Conservation (phyloP, 1,284 basidiomycete genomes). For the Moesziomyces antarcticus region DNA sequence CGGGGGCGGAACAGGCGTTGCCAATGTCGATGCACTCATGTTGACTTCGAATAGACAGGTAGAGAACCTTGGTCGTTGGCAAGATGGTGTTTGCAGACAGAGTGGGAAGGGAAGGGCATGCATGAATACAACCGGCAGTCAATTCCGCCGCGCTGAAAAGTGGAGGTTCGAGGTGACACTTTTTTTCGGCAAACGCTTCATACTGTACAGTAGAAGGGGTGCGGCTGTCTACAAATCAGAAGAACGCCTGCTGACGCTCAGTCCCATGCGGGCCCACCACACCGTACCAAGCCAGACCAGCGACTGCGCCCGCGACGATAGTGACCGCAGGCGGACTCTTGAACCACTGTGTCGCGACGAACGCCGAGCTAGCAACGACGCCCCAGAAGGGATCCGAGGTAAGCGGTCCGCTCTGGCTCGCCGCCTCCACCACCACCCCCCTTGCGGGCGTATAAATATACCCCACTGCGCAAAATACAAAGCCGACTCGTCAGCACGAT, state of each 20-base stretch:
- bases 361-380: slow-evolving; percentile 66
- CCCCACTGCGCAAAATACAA: slow-evolving; percentile 40
- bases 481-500: slow-evolving; percentile 1
- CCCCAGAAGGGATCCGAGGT: slow-evolving; percentile 71
- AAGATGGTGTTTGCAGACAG: too few species aligned
- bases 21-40: slow-evolving; percentile 4
- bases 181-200: too few species aligned
- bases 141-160: neutral
- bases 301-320: slow-evolving; percentile 68
- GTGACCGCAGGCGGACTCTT: slow-evolving; percentile 68
- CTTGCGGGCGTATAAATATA: slow-evolving; percentile 65
- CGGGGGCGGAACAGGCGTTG: slow-evolving; percentile 6
- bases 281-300: slow-evolving; percentile 70
- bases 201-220: too few species aligned
- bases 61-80: neutral
- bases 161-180: slow-evolving; percentile 1
- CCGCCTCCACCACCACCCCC: slow-evolving; percentile 25
- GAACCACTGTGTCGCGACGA: slow-evolving; percentile 64
- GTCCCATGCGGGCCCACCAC: slow-evolving; percentile 56
- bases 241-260: slow-evolving; percentile 39
- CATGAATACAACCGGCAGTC: slow-evolving; percentile 8
- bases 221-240: slow-evolving; percentile 11
- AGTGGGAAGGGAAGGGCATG: neutral
- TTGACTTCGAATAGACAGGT: neutral
- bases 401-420: slow-evolving; percentile 66